phyloP scores from a whole-genome alignment of 2,329 filamentous ascomycete species.

The Pseudocercospora cruenta region DNA sequence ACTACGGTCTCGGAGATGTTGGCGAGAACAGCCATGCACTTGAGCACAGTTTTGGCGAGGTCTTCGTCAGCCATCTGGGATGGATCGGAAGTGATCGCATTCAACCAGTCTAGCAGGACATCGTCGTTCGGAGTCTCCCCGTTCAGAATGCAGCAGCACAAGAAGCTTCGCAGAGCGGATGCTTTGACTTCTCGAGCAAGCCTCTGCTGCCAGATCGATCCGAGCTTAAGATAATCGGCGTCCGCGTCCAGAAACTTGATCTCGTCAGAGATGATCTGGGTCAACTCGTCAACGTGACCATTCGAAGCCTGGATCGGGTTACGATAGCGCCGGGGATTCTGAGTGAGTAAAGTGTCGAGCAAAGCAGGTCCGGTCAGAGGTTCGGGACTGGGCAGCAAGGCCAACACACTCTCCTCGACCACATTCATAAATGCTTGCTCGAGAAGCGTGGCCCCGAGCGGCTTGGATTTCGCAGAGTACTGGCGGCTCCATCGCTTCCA shows the following conservation, averaged over 20 bases:
- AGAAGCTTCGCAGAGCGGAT: constrained; percentile 76
- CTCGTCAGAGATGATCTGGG: constrained; percentile 76
- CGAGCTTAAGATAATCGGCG: constrained; percentile 85
- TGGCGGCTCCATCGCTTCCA: constrained; percentile 87
- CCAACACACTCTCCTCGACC: constrained; percentile 52
- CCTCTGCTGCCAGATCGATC: constrained; percentile 82
- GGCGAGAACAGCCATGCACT: constrained; percentile 79
- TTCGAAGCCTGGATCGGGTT: constrained; percentile 34
- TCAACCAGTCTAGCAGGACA: constrained; percentile 79
- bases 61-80: constrained; percentile 79
- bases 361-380: constrained; percentile 24
- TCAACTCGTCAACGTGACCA: constrained; percentile 60
- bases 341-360: constrained; percentile 41
- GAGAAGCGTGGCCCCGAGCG: constrained; percentile 86
- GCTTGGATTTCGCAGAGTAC: constrained; percentile 77
- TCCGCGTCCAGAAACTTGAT: constrained; percentile 86
- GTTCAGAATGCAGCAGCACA: constrained; percentile 83
- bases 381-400: constrained; percentile 30
- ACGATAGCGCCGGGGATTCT: constrained; percentile 17
- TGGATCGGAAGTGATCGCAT: constrained; percentile 76
- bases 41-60: constrained; percentile 77
- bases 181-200: constrained; percentile 86
- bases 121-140: constrained; percentile 67
- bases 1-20: constrained; percentile 73
- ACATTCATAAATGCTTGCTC: constrained; percentile 88